Evolutionary conservation across 345 rosid species (phyloP), one percentile per base, ranked within the genome.

Genomic region (Euphorbia tirucalli): DNA sequence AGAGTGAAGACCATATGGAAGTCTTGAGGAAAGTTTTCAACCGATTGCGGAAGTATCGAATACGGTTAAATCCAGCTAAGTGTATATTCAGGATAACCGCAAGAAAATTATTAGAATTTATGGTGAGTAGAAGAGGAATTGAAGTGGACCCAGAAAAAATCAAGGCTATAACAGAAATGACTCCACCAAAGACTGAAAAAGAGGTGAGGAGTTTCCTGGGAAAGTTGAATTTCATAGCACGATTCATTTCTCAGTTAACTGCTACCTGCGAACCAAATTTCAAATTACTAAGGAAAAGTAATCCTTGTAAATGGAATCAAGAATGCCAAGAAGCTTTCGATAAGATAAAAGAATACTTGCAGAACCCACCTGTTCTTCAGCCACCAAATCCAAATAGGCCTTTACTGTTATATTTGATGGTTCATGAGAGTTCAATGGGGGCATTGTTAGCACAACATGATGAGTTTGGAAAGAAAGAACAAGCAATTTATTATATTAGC

Each of bases 151-250:
- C 21, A 1, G 7, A 43, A 3, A 65, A 65, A 24, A 18, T 25
- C 6, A 65, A 65, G 1, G 37, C n/a, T 0, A 43, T 65, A 0
- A 11, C 11, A 24, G 22, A 46, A 11, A 65, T 46, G 22, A 3
- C 6, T 0, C 0, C 0, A 0, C 24, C 21, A 0, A 24, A 15
- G 0, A 43, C 28, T 1, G 4, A 14, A 0, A 24, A 25, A 2
- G 54, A 25, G 0, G 11, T 24, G 0, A 19, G 37, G 16, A 8
- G 59, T 7, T 55, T 55, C 25, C 13, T 55, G 18, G 27, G 28
- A 1, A 1, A 6, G 2, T 18, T 55, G 4, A 7, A 7, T 35
- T 3, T 35, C 4, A 3, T 3, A 35, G 39, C 39, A n/a, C 39
- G 39, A 3, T 35, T 35, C 28, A 55, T 55, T 7, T 0, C 11